Evolutionary conservation across 495 filamentous ascomycete species (phyloP).

Genomic region (Penicillium silybi): DNA sequence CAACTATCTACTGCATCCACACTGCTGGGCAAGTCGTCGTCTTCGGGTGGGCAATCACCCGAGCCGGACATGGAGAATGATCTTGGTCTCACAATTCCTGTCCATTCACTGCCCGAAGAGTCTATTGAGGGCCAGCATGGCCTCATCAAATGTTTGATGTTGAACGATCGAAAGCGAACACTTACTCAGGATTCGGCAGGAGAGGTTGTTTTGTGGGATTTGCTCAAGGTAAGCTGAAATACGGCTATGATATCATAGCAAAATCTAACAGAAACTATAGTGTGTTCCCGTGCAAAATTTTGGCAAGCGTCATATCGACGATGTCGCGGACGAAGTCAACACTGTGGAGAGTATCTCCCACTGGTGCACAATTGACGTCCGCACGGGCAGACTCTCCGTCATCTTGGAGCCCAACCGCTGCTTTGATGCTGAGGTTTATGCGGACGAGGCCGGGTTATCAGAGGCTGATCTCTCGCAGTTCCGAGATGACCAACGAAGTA

Average conservation of each 20-base stretch:
- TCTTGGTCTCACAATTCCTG: conserved; percentile 54
- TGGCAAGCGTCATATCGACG: conserved; percentile 89
- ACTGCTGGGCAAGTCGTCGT: conserved; percentile 55
- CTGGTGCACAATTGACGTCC: conserved; percentile 92
- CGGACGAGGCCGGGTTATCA: conserved; percentile 70
- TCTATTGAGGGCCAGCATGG: conserved; percentile 95
- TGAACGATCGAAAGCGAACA: conserved; percentile 87
- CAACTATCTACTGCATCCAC: conserved; percentile 78
- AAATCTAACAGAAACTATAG: conserved; percentile 35
- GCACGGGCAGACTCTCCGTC: conserved; percentile 85
- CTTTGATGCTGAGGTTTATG: conserved; percentile 97
- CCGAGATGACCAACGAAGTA: conserved; percentile 92
- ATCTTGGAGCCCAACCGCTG: conserved; percentile 92
- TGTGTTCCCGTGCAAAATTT: conserved; percentile 82
- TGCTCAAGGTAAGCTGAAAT: conserved; percentile 60
- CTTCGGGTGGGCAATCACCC: conserved; percentile 47
- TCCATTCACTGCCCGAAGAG: conserved; percentile 73
- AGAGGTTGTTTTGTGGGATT: conserved; percentile 94
- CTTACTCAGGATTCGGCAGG: conserved; percentile 92
- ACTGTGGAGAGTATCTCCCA: conserved; percentile 84
- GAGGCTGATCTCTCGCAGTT: conserved; percentile 66
- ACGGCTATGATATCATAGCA: background rate
- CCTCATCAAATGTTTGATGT: conserved; percentile 83
- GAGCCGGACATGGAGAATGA: conserved; percentile 59
- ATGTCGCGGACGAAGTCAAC: conserved; percentile 83